These are phyloP conservation scores for Haplographium delicatum DNA, from an alignment of 495 filamentous ascomycete genomes.

Conservation along the genomic window DNA sequence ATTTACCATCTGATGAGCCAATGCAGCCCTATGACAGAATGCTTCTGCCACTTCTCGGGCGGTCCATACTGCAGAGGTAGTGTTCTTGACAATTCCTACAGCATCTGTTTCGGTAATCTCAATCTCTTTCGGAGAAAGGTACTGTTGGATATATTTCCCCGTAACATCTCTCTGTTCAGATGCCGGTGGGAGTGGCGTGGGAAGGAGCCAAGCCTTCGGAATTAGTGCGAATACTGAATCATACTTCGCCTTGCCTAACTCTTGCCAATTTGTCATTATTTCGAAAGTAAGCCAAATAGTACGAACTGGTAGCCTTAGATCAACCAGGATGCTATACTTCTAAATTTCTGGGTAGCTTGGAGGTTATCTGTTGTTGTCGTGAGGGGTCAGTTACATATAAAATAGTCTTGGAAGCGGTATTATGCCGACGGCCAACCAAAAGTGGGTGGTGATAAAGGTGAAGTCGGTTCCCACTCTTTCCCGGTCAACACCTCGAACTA, in stretches of 20 bases:
- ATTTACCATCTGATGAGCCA: constrained; percentile 55
- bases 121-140: constrained; percentile 47
- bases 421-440: neutral
- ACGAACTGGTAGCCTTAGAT: too few species aligned
- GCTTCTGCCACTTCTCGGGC: constrained; percentile 38
- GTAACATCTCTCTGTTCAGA: constrained; percentile 58
- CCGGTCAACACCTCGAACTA: too few species aligned
- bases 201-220: constrained; percentile 51
- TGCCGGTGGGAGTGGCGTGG: constrained; percentile 39
- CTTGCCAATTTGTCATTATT: constrained; percentile 36
- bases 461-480: too few species aligned
- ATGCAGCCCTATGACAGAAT: constrained; percentile 45
- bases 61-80: constrained; percentile 28
- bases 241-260: constrained; percentile 44
- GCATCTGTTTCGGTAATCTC: constrained; percentile 53
- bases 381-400: neutral
- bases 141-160: constrained; percentile 52
- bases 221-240: constrained; percentile 49
- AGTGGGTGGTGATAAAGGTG: neutral
- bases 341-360: too few species aligned
- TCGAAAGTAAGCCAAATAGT: neutral
- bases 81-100: constrained; percentile 41
- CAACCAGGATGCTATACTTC: too few species aligned
- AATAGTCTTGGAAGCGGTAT: constrained; percentile 1
- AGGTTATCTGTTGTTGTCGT: neutral